Evolutionary conservation across 805 yeast species (phyloP), one percentile per base, ranked within the genome.

Genomic region (Nakazawaea wickerhamii): DNA sequence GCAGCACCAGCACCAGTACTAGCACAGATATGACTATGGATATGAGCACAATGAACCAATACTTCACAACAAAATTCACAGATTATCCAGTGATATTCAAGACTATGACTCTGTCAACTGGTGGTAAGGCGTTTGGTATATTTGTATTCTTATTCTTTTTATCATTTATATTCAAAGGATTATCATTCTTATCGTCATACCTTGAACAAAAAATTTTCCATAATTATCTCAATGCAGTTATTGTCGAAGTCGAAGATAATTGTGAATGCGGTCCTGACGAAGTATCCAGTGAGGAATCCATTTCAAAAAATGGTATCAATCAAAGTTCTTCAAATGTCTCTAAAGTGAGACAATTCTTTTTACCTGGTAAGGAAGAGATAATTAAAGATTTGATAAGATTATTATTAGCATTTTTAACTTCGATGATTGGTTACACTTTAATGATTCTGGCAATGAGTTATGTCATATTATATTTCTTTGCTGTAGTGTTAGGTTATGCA

Each of bases 361-460:
- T 55, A 33, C 61, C 64, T 11, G 61, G 71, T 0, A 46, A 56
- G 17, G 52, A 47, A 15, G 69, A 68, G 27, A 17, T 71, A 5
- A 52, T 63, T 30, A 67, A 80, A 56, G 88, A 84, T 60, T 36
- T 71, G 3, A 65, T 81, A 5, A 67, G 91, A 52, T 60, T 81
- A 14, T 27, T 71, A 0, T 49, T 84, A 19, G 71, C 79, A 9
- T 79, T 84, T 48, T 56, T 77, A 14, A 75, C 84, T 3, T 82
- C 84, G 17, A 66, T 83, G 70, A 55, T 84, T 38, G 81, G 84
- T 10, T 84, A 79, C 55, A 81, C 81, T 27, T 61, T 84, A 52
- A 84, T 84, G 95, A 70, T 84, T 63, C 89, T 79, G 13, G 83
- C 84, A 5, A 84, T 84, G 95, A 68, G 83, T 31, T 84, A 68